Conservation (phyloP, 306 rosid genomes). For the Mimosa bimucronata region DNA sequence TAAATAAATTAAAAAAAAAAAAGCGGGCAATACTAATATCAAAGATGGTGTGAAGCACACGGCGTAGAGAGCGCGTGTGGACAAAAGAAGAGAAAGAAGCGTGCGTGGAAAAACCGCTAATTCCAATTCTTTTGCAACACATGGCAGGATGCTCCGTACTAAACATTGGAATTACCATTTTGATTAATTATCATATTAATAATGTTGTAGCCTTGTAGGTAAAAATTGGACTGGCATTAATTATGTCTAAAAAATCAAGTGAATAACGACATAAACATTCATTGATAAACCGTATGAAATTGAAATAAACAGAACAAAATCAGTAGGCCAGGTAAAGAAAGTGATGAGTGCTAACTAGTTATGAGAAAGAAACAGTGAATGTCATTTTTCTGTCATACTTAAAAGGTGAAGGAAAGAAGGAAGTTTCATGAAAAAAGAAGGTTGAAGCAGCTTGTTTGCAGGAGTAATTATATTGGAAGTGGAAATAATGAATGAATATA, state of each 20-base stretch:
- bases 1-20: no score
- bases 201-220: no score
- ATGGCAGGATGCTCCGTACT: background rate
- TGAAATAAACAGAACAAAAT: background rate
- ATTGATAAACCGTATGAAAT: background rate
- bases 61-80: slow-evolving; percentile 14
- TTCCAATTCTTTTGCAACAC: background rate
- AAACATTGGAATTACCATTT: background rate
- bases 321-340: background rate
- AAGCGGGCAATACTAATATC: background rate
- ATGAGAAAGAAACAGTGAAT: background rate
- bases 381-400: background rate
- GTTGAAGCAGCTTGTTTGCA: background rate
- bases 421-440: background rate
- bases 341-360: background rate
- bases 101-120: slow-evolving; percentile 49
- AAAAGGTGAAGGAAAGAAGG: background rate
- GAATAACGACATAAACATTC: background rate
- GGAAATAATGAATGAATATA: no score
- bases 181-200: background rate
- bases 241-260: background rate
- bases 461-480: background rate
- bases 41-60: background rate
- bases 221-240: background rate
- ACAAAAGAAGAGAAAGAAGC: background rate